Evolutionary conservation across 139 green algal species (phyloP).

Genomic region (Chlorella sorokiniana): DNA sequence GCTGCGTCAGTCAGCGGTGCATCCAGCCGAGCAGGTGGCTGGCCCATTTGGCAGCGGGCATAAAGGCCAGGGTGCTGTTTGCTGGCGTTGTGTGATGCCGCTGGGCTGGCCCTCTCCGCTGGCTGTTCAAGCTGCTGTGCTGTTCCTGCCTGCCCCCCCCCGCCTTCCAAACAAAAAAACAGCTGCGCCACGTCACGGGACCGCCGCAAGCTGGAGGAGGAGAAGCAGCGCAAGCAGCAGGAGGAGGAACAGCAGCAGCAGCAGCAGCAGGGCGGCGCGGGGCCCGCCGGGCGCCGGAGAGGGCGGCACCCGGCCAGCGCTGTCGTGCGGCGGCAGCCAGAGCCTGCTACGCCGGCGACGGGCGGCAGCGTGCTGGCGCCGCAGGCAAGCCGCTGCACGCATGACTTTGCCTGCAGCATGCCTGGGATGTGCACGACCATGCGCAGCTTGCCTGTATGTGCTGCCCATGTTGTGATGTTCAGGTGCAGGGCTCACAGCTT

Average conservation of each 20-base stretch:
- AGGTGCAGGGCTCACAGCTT: too few relatives aligned
- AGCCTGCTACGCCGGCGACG: neutral
- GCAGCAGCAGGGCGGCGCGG: neutral
- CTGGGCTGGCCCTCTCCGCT: neutral
- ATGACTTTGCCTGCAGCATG: neutral
- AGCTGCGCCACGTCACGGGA: conserved; percentile 20
- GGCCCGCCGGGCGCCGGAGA: neutral
- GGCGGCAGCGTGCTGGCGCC: conserved; percentile 15
- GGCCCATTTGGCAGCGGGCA: too few relatives aligned
- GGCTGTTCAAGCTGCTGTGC: neutral
- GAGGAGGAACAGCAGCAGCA: neutral
- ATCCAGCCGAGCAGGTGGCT: too few relatives aligned
- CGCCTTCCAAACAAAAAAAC: neutral
- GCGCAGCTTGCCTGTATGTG: neutral
- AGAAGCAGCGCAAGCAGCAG: neutral
- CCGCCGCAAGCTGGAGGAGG: conserved; percentile 21
- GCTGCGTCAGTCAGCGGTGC: neutral
- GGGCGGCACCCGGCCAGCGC: neutral
- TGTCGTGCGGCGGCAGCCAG: neutral
- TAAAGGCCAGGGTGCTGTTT: too few relatives aligned
- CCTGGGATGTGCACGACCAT: neutral
- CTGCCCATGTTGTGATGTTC: too few relatives aligned
- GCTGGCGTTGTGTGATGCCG: neutral
- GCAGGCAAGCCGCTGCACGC: neutral
- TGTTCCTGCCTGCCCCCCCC: neutral